Evolutionary conservation across 2,329 filamentous ascomycete species (phyloP).

Genomic region (Calonectria naviculata): DNA sequence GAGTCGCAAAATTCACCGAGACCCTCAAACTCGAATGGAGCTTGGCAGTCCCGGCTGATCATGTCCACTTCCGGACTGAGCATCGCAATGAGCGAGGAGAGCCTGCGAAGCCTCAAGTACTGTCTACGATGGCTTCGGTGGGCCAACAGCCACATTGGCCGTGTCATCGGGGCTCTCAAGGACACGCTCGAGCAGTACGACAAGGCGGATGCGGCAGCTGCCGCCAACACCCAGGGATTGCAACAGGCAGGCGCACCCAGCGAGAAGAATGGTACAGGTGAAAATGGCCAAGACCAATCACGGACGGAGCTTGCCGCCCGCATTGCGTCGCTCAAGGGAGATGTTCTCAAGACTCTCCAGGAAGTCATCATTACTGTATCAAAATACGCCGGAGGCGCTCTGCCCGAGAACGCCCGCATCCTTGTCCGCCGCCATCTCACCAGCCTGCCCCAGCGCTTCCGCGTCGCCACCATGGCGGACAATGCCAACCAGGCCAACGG

Average conservation of each 20-base stretch:
- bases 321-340: constrained; percentile 75
- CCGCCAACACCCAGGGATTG: constrained; percentile 15
- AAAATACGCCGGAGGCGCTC: constrained; percentile 88
- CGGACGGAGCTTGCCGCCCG: constrained; percentile 64
- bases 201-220: constrained; percentile 46
- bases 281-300: constrained; percentile 39
- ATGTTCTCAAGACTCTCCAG: constrained; percentile 83
- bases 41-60: constrained; percentile 86
- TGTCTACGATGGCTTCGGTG: constrained; percentile 84
- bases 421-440: constrained; percentile 88
- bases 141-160: constrained; percentile 84
- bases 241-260: constrained; percentile 21
- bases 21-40: constrained; percentile 41
- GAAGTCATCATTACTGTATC: constrained; percentile 87
- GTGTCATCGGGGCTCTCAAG: constrained; percentile 79
- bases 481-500: constrained; percentile 39
- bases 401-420: constrained; percentile 87
- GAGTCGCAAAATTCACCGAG: constrained; percentile 45
- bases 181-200: constrained; percentile 86
- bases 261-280: constrained; percentile 7
- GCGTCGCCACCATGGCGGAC: constrained; percentile 70
- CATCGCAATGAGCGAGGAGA: constrained; percentile 91
- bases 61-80: constrained; percentile 92
- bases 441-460: constrained; percentile 86
- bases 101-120: constrained; percentile 84